phyloP scores from a whole-genome alignment of 75 land plant genomes.

The Chamaecyparis obtusa region DNA sequence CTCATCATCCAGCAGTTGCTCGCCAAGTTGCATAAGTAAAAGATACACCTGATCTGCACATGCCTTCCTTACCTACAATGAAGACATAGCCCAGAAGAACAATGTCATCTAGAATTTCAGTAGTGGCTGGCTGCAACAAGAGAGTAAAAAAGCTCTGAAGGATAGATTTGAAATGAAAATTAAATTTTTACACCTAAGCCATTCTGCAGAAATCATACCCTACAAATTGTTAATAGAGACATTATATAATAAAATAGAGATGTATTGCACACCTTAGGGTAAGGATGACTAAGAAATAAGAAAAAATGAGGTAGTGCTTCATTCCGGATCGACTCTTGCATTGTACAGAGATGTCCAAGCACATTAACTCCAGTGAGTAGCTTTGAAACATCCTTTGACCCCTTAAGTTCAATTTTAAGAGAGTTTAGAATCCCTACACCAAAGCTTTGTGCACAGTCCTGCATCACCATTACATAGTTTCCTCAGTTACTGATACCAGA shows the following conservation, averaged over 20 bases:
- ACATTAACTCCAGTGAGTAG: constrained; percentile 72
- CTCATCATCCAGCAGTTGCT: constrained; percentile 42
- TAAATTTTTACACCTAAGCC: background rate
- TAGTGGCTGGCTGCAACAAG: background rate
- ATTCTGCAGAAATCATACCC: background rate
- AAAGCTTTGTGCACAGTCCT: constrained; percentile 42
- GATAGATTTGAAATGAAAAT: background rate
- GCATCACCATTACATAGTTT: background rate
- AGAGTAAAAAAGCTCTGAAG: background rate
- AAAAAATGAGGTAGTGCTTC: constrained; percentile 68
- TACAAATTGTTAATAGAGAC: background rate
- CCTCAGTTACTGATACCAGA: background rate
- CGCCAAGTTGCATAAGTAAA: constrained; percentile 65
- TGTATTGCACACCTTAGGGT: constrained; percentile 69
- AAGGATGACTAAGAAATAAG: constrained; percentile 73
- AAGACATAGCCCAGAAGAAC: background rate
- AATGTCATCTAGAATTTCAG: background rate
- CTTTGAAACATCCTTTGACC: constrained; percentile 87
- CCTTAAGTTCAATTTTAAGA: constrained; percentile 61
- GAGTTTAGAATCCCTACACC: constrained; percentile 55
- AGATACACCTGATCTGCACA: constrained; percentile 91
- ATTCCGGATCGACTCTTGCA: constrained; percentile 32
- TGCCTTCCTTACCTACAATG: constrained; percentile 72
- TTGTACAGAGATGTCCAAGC: constrained; percentile 69
- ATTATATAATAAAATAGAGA: background rate